Base-by-base conservation (phyloP, 2,329 filamentous ascomycete species). In the Trichoderma gracile region DNA sequence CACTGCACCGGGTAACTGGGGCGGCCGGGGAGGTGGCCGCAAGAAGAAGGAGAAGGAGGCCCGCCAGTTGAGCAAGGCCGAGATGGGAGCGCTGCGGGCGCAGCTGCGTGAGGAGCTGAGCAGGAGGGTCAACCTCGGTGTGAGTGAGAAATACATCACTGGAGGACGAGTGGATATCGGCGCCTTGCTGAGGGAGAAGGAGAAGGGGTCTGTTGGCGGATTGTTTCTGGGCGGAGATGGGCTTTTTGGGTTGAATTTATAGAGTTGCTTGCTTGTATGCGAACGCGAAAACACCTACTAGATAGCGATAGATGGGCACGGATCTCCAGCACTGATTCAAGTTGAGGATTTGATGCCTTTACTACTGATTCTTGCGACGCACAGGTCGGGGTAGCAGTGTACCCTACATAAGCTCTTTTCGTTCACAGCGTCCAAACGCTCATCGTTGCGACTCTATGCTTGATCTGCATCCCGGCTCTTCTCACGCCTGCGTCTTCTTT, bases 91-190 rank as follows among this genome's bases (percentile, higher is more conserved):
- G 0, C 76, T 95, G 74, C 85, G 86, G 69, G 90, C 87, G 0
- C 88, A 96, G 77, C 76, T 98, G 71, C 89, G 85, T 71, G 82
- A 85, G 49, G 76, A 96, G 70, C 76, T 98, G 72, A 81, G 81
- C 3, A 85, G 89, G 75, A 84, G 91, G 65, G 85, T 97, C 63
- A 97, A 97, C 72, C 83, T 92, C 17, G 93, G 94, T 7, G 91
- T 97, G 27, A 96, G 91, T 72, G 92, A 93, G 78, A 85, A 84
- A 71, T 98, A 97, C 76, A 81, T 97, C 66, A 91, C 92, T 0
- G 85, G 86, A n/a, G 91, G 92, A 0, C 81, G 85, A n/a, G 86
- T 97, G n/a, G 90, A 97, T 78, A 82, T 97, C 6, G 89, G 89
- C 58, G 83, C 92, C 70, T 75, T 97, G 72, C 71, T 89, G 63